Base-by-base conservation (phyloP, 139 green algal species). In the Eudorina sp. region DNA sequence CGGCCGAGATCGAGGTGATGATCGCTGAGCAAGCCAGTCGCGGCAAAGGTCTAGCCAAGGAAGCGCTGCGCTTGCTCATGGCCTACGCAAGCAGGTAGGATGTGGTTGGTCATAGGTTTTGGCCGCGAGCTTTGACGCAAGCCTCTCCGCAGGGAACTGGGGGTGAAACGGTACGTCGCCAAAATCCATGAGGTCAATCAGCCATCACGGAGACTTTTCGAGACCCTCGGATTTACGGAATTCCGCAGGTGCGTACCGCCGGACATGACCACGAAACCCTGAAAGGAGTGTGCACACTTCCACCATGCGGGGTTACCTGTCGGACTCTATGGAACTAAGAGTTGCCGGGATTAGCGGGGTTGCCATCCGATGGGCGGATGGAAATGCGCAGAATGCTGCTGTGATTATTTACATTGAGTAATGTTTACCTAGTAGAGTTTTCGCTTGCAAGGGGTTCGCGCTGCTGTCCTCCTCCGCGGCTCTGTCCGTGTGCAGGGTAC, bases 11-110 rank as follows among this genome's bases (percentile, higher is more conserved):
- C 4, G 92, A 96, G 84, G 75, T 95, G 9, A 98, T 98, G 96
- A 86, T 98, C 3, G 96, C 96, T 4, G 95, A 97, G 75, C 29
- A 80, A 0, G 66, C 21, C 27, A 94, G 93, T 55, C 72, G 95
- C 25, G 72, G 90, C n/a, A 92, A 90, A 40, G 91, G 64, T 60
- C 34, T 84, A 7, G 95, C 95, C 0, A 41, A 60, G 16, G 95
- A 97, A 68, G 95, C 95, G 27, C 68, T 98, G 34, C 82, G 69
- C 34, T 51, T 98, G 38, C 90, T 98, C 29, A 97, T 98, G 95
- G 90, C 91, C 0, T 98, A 97, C 25, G 91, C 90, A 1, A 62
- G 41, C 81, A 87, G 45, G 60, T 87, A n/a, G 36, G 11, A 40
- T 21, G 36, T 72, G 31, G 62, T 13, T 55, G 48, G 13, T 55